A percentile compares a stretch with the other conserved stretches of the same genome.
Evolutionary conservation across 2,329 filamentous ascomycete species (phyloP).

Genomic region (Nemania diffusa): DNA sequence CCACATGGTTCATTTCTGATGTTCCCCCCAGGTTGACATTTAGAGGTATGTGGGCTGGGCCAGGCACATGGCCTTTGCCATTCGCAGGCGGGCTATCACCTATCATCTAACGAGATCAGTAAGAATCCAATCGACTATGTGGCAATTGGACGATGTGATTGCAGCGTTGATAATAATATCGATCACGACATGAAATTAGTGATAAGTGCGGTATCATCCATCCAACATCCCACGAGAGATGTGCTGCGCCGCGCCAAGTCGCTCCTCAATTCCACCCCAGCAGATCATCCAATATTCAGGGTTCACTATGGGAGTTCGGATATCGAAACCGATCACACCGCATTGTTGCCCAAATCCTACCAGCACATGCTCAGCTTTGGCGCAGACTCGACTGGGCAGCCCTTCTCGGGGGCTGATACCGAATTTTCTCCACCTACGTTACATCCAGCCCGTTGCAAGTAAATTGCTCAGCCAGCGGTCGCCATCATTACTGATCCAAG

Average conservation of each 20-base stretch:
- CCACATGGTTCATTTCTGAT: too few species aligned
- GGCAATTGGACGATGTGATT: not conserved
- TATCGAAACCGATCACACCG: conserved; percentile 3
- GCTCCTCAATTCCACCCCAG: conserved; percentile 1
- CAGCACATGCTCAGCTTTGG: conserved; percentile 1
- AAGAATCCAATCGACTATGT: not conserved
- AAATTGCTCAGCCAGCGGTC: not conserved
- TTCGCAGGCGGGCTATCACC: not conserved
- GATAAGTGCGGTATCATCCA: conserved; percentile 6
- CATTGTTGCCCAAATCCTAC: not conserved
- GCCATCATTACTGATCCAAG: not conserved
- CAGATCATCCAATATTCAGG: not conserved
- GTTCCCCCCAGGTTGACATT: too few species aligned
- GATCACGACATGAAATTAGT: not conserved
- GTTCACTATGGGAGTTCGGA: not conserved
- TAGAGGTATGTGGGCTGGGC: too few species aligned
- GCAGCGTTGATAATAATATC: conserved; percentile 11
- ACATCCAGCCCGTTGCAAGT: not conserved
- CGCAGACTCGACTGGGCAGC: not conserved
- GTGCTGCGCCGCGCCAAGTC: not conserved
- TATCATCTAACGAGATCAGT: not conserved
- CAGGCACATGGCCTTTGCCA: not conserved
- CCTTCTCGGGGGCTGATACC: not conserved
- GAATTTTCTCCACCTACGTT: not conserved
- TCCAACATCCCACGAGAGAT: not conserved